These are phyloP conservation scores for Monilinia vaccinii-corymbosi DNA, from an alignment of 2,329 filamentous ascomycete species.

Conservation along the genomic window DNA sequence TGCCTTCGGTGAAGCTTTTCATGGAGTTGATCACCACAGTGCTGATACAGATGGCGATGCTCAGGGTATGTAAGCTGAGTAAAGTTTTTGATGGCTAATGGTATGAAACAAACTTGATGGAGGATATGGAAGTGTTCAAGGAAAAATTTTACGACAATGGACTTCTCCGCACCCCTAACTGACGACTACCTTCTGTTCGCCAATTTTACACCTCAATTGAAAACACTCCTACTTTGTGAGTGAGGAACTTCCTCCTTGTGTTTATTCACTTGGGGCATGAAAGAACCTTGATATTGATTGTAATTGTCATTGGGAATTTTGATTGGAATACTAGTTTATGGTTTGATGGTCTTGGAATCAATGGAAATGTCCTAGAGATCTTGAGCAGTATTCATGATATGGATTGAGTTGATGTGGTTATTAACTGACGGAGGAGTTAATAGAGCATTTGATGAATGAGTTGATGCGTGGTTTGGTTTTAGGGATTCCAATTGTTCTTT, in stretches of 20 bases:
- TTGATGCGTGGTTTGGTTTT: not conserved
- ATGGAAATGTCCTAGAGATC: not conserved
- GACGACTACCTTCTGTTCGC: not conserved
- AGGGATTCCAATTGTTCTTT: not conserved
- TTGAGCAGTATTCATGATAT: not conserved
- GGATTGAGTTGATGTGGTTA: not conserved
- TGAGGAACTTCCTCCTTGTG: not conserved
- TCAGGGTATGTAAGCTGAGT: slow-evolving; percentile 11
- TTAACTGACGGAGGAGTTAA: not conserved
- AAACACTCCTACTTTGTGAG: slow-evolving; percentile 5
- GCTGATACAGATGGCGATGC: slow-evolving; percentile 13
- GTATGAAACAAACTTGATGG: not conserved
- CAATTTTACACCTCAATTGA: not conserved
- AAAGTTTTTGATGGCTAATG: not conserved
- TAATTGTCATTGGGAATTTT: not conserved
- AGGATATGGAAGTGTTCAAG: not conserved
- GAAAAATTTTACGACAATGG: not conserved
- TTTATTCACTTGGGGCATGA: slow-evolving; percentile 1
- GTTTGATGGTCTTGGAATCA: not conserved
- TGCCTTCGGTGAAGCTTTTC: slow-evolving; percentile 77
- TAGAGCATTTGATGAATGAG: not conserved
- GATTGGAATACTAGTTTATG: not conserved
- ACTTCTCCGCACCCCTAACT: not conserved
- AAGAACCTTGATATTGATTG: slow-evolving; percentile 1
- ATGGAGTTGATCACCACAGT: slow-evolving; percentile 41